These are phyloP conservation scores for Coemansia umbellata DNA, from an alignment of 192 early-diverging fungal species.

Conservation along the genomic window DNA sequence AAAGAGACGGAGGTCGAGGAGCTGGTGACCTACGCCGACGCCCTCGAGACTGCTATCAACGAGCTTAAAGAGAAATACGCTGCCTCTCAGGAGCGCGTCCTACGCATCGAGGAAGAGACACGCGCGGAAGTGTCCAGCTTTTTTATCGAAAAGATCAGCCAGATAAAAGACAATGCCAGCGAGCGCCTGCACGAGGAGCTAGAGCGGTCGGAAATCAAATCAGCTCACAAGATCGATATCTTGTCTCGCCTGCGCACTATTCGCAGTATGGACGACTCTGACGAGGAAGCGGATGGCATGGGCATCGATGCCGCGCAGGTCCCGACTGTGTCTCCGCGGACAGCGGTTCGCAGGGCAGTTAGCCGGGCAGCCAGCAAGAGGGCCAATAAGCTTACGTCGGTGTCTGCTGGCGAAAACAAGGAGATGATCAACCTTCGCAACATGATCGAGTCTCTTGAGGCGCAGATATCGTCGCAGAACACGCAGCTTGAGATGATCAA, in stretches of 20 bases:
- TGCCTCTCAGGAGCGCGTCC: slow-evolving; percentile 51
- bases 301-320: slow-evolving; percentile 23
- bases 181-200: slow-evolving; percentile 46
- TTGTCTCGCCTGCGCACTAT: slow-evolving; percentile 32
- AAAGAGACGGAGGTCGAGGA: slow-evolving; percentile 37
- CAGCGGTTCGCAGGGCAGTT: slow-evolving; percentile 32
- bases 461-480: slow-evolving; percentile 16
- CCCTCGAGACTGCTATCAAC: slow-evolving; percentile 13
- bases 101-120: slow-evolving; percentile 54
- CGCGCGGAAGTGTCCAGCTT: slow-evolving; percentile 52
- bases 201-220: slow-evolving; percentile 21
- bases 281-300: neutral
- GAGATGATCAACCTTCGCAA: slow-evolving; percentile 20
- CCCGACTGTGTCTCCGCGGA: slow-evolving; percentile 42
- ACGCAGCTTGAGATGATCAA: slow-evolving; percentile 32
- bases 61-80: slow-evolving; percentile 37
- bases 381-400: slow-evolving; percentile 44
- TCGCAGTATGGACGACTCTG: neutral
- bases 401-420: slow-evolving; percentile 37
- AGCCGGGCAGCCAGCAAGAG: slow-evolving; percentile 40
- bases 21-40: slow-evolving; percentile 25
- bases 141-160: slow-evolving; percentile 43
- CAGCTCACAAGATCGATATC: slow-evolving; percentile 50
- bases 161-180: slow-evolving; percentile 43
- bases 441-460: slow-evolving; percentile 11